Evolutionary conservation across 1,284 basidiomycete species (phyloP).

Genomic region (Cryptococcus hybrid): DNA sequence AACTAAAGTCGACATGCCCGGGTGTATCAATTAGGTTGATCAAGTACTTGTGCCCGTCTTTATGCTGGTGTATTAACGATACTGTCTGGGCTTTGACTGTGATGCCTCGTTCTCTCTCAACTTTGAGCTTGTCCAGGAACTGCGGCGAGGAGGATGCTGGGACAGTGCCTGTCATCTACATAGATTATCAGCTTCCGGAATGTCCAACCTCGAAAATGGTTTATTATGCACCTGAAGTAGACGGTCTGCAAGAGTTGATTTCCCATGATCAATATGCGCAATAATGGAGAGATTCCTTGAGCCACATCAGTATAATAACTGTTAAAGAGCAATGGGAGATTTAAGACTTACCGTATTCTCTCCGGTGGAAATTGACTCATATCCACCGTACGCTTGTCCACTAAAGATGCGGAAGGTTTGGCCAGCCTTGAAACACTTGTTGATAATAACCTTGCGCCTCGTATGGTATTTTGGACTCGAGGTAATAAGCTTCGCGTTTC

Average conservation of each 20-base stretch:
- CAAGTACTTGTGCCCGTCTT: slow-evolving; percentile 62
- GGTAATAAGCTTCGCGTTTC: neutral
- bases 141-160: slow-evolving; percentile 65
- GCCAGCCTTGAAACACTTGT: neutral
- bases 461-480: neutral
- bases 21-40: slow-evolving; percentile 98
- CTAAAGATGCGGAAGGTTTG: neutral
- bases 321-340: neutral
- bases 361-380: slow-evolving; percentile 74
- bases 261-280: slow-evolving; percentile 90
- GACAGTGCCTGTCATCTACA: slow-evolving; percentile 82
- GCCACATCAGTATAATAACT: slow-evolving; percentile 35
- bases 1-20: slow-evolving; percentile 94
- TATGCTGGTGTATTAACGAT: slow-evolving; percentile 75
- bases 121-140: slow-evolving; percentile 93
- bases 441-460: neutral
- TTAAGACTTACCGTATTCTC: slow-evolving; percentile 62
- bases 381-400: slow-evolving; percentile 42
- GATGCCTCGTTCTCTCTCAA: slow-evolving; percentile 82
- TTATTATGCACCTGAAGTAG: slow-evolving; percentile 61
- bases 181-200: slow-evolving; percentile 2
- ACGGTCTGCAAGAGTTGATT: slow-evolving; percentile 86
- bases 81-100: slow-evolving; percentile 89
- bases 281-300: slow-evolving; percentile 92
- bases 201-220: neutral